phyloP scores from a whole-genome alignment of 139 green algal genomes.

The Chloropicon primus region DNA sequence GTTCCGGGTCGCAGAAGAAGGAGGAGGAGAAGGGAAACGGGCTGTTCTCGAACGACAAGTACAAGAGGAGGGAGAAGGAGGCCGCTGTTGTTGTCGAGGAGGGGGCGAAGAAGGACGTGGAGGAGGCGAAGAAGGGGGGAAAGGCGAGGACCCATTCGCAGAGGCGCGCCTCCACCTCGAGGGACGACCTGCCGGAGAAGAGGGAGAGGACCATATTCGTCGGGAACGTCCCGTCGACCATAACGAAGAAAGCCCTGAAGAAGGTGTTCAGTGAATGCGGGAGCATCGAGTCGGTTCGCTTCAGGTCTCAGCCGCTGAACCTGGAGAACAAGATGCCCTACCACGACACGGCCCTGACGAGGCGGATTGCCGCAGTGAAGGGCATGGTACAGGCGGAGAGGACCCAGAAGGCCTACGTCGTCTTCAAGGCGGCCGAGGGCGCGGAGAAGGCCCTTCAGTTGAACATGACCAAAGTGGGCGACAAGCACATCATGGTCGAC shows the following conservation, averaged over 20 bases:
- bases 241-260: not conserved
- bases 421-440: not conserved
- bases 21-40: not conserved
- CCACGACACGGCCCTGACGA: not conserved
- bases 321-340: not conserved
- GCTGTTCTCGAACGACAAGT: not conserved
- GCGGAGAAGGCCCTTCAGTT: not conserved
- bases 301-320: not conserved
- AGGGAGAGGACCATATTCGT: not conserved
- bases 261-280: not conserved
- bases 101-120: not conserved
- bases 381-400: not conserved
- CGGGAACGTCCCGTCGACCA: not conserved
- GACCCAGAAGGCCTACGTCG: not conserved
- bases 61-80: not conserved
- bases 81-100: no score
- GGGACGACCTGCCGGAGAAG: not conserved
- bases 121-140: not conserved
- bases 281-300: not conserved
- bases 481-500: not conserved
- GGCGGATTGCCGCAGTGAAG: not conserved
- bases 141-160: not conserved
- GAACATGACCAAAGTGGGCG: not conserved
- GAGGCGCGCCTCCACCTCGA: not conserved
- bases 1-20: not conserved